Conservation (phyloP, 75 land plant species). For the Adiantum capillusveneris region DNA sequence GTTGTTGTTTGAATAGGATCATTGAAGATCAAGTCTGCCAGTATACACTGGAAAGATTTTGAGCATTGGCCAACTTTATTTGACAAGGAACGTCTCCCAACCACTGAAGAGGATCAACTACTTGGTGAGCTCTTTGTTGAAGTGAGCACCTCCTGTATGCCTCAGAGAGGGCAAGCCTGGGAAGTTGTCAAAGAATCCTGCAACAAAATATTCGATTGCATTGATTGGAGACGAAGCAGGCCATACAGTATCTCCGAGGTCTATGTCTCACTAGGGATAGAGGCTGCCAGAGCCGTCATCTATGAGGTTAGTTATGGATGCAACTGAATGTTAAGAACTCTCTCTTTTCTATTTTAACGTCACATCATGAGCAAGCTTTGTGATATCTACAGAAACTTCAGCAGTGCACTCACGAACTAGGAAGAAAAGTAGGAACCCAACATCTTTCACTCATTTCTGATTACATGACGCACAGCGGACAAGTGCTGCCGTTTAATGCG, state of each 20-base stretch:
- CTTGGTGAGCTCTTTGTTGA: conserved; percentile 21
- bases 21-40: conserved; percentile 10
- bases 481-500: conserved; percentile 55
- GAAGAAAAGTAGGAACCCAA: conserved; percentile 33
- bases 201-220: conserved; percentile 23
- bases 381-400: conserved; percentile 40
- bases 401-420: conserved; percentile 30
- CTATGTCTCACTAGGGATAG: conserved; percentile 43
- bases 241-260: conserved; percentile 47
- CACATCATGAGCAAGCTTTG: neutral
- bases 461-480: conserved; percentile 59
- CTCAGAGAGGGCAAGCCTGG: conserved; percentile 18
- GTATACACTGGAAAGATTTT: conserved; percentile 17
- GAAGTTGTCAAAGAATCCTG: conserved; percentile 17
- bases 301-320: conserved; percentile 20
- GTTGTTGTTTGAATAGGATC: conserved; percentile 7
- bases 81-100: neutral
- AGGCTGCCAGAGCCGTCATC: conserved; percentile 46
- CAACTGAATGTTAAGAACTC: neutral
- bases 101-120: neutral
- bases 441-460: conserved; percentile 60
- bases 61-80: conserved; percentile 5
- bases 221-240: conserved; percentile 79
- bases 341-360: too few relatives aligned
- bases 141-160: conserved; percentile 3